These are phyloP conservation scores for Aspergillus taichungensis DNA, from an alignment of 495 filamentous ascomycete genomes.

Conservation along the genomic window DNA sequence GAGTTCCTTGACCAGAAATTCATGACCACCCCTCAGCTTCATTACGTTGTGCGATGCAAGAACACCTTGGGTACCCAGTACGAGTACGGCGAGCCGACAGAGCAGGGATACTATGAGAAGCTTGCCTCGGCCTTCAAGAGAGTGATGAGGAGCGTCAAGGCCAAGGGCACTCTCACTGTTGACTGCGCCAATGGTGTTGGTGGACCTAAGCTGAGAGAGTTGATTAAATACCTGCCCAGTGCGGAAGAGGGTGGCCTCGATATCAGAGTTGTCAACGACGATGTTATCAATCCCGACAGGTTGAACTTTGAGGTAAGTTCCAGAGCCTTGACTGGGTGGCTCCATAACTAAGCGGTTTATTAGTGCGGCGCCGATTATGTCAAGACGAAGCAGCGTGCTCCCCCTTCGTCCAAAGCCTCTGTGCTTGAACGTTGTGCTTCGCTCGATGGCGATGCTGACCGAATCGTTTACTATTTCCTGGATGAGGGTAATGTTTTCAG, in stretches of 20 bases:
- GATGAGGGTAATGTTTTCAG: constrained; percentile 75
- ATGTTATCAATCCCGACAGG: constrained; percentile 76
- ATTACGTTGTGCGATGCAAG: constrained; percentile 90
- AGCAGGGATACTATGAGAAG: constrained; percentile 93
- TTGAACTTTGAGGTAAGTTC: constrained; percentile 73
- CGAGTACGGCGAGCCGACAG: constrained; percentile 79
- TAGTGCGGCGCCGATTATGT: constrained; percentile 96
- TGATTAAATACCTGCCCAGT: constrained; percentile 72
- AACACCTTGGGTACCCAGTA: constrained; percentile 79
- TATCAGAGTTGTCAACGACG: constrained; percentile 84
- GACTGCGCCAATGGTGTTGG: constrained; percentile 97
- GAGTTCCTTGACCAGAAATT: constrained; percentile 73
- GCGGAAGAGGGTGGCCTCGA: constrained; percentile 56
- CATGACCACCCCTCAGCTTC: constrained; percentile 90
- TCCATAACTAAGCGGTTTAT: constrained; percentile 10
- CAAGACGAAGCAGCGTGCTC: constrained; percentile 90
- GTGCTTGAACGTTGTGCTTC: constrained; percentile 79
- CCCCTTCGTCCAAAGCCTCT: constrained; percentile 68
- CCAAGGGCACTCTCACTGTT: constrained; percentile 66
- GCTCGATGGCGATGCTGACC: constrained; percentile 90
- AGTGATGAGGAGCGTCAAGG: constrained; percentile 66
- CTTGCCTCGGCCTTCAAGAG: constrained; percentile 68
- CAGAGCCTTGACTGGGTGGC: not conserved
- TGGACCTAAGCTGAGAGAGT: constrained; percentile 78
- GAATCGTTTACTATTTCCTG: constrained; percentile 89